Evolutionary conservation across 768 basidiomycete genomes (phyloP).

Genomic region (Psilocybe cyanescens): DNA sequence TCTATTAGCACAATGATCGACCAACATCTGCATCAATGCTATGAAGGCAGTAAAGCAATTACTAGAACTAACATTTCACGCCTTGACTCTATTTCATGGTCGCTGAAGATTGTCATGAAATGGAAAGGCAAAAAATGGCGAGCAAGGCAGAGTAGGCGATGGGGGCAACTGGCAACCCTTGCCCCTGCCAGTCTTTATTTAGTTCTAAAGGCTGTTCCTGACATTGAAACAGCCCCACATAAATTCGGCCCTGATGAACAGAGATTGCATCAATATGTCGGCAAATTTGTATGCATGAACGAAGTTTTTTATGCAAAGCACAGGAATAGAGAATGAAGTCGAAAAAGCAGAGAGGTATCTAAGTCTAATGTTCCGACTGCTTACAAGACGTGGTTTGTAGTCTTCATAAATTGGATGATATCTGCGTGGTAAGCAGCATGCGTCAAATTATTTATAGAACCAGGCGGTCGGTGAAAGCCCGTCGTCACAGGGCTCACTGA

Average conservation of each 20-base stretch:
- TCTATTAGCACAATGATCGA: conserved; percentile 6
- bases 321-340: too few species aligned
- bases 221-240: not conserved
- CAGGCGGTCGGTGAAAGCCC: too few species aligned
- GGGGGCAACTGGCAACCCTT: not conserved
- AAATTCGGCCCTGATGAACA: not conserved
- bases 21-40: not conserved
- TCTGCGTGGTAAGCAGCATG: too few species aligned
- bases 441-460: too few species aligned
- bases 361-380: too few species aligned
- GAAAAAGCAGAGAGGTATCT: too few species aligned
- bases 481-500: too few species aligned
- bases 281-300: too few species aligned
- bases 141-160: not conserved
- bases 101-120: not conserved
- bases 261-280: too few species aligned
- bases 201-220: not conserved
- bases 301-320: too few species aligned
- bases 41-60: not conserved
- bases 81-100: conserved; percentile 12
- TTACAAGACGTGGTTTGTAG: too few species aligned
- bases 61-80: conserved; percentile 17
- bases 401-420: too few species aligned
- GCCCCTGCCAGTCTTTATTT: not conserved
- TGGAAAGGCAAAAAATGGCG: not conserved